Evolutionary conservation across 1,284 basidiomycete species (phyloP), one percentile per base, ranked within the genome.

Genomic region (Leccinum olivaceoglutinosum): DNA sequence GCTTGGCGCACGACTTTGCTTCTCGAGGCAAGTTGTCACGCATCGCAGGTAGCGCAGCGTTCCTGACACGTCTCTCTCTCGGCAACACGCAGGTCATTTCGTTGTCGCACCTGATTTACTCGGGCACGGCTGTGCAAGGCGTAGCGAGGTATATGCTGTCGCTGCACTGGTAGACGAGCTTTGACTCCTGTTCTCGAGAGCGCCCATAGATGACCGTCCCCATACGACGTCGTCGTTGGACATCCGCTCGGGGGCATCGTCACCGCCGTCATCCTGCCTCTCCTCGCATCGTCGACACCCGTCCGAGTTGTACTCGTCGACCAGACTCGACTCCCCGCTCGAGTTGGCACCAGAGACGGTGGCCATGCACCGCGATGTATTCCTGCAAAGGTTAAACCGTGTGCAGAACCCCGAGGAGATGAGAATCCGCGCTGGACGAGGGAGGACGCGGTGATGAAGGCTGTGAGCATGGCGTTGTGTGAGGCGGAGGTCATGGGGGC

Each of bases 221-320:
- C 49, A 2, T 68, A 61, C 39, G 5, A 65, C 6, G 9, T 63
- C 41, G 58, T 70, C 55, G 10, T 70, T 8, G 68, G 70, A 11
- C 64, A 73, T 21, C 71, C 70, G 7, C 61, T 73, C 4, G 70
- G 71, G 2, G 69, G 59, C 1, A 0, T 70, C 34, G 39, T 70
- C n/a, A 55, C 58, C 6, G 3, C 60, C n/a, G 57, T 58, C 5
- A 49, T 68, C 2, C n/a, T 69, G 0, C 58, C 60, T 34, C 39
- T 63, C 11, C 51, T 71, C 32, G 51, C 60, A 3, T 55, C 61
- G 14, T 12, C 60, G 8, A 60, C 21, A n/a, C 8, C 55, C 1
- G 61, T 70, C 34, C 58, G 21, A 0, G 60, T 71, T 38, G 39
- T 71, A n/a, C 68, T 71, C 32, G 12, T 62, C 8, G 68, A 69